phyloP scores from a whole-genome alignment of 2,329 filamentous ascomycete genomes.

The Hymenoscyphus repandus region DNA sequence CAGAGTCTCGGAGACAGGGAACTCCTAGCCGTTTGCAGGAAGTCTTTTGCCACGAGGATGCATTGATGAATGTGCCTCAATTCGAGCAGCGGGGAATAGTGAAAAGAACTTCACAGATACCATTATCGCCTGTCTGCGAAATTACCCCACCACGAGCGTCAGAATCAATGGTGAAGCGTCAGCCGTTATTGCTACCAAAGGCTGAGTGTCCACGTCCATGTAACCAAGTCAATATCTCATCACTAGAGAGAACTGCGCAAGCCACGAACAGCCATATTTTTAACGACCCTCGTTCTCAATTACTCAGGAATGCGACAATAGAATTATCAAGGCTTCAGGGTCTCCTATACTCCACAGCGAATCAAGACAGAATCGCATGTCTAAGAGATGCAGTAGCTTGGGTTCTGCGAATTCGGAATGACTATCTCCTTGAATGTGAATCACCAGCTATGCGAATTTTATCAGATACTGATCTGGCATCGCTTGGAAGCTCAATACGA shows the following conservation, averaged over 20 bases:
- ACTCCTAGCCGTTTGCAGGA: constrained; percentile 2
- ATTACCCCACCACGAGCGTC: background rate
- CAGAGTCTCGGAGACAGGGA: background rate
- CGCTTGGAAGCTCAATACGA: constrained; percentile 6
- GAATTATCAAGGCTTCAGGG: constrained; percentile 1
- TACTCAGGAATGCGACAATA: background rate
- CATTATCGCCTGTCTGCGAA: constrained; percentile 7
- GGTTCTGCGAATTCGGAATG: constrained; percentile 2
- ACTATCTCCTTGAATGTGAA: constrained; percentile 3
- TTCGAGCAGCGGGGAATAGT: background rate
- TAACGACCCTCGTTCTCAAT: background rate
- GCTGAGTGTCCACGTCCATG: background rate
- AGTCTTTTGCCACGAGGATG: background rate
- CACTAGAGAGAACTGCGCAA: constrained; percentile 1
- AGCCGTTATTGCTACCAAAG: background rate
- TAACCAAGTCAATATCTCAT: constrained; percentile 4
- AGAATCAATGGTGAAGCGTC: background rate
- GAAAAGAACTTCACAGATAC: background rate
- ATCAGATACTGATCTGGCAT: constrained; percentile 1
- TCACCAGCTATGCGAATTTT: background rate
- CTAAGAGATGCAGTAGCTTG: constrained; percentile 3
- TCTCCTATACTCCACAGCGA: background rate
- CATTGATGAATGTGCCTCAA: background rate
- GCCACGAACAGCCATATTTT: background rate
- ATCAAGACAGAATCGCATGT: background rate